Base-by-base conservation (phyloP, 257 asterid species). In the Coffea canephora region DNA sequence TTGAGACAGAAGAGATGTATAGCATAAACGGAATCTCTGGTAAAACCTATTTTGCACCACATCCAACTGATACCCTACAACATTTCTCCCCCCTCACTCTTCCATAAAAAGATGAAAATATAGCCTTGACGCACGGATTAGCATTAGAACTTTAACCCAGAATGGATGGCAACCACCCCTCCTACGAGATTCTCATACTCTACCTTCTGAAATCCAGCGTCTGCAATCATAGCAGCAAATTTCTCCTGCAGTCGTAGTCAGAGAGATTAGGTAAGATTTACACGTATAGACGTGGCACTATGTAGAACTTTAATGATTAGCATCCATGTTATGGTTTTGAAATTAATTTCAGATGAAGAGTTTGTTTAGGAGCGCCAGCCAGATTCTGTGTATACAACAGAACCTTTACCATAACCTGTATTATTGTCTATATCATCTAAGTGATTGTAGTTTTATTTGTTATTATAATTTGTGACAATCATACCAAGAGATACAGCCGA, bases 161-260 rank as follows among this genome's bases (percentile, higher is more conserved):
- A 95, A 84, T 95, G 98, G 82, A 95, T 89, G 64, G 99, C 94
- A 11, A 91, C 97, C n/a, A 95, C 98, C 68, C 99, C 98, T 74
- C 97, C 97, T 18, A 93, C 97, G 49, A 95, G 96, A 80, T 92
- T 95, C 86, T 93, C 98, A 69, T 93, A 93, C 86, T 94, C 98
- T 73, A 95, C 98, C 86, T 91, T 92, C 88, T 92, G 92, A 86
- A 95, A 93, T 77, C 98, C 97, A 68, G 97, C 96, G 46, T 91
- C 92, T 21, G 94, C 92, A 62, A 95, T 95, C 99, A 95, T 95
- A 16, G 78, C 69, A 49, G 93, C 97, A 57, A 95, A 95, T 87
- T 84, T 88, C 66, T 93, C 97, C 99, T 95, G 91, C 88, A 86
- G 23, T 73, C 61, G 72, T 64, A 73, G 61, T n/a, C 21, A 65